Conservation (phyloP, 352 stramenopile species). For the Hyaloperonospora brassicae region DNA sequence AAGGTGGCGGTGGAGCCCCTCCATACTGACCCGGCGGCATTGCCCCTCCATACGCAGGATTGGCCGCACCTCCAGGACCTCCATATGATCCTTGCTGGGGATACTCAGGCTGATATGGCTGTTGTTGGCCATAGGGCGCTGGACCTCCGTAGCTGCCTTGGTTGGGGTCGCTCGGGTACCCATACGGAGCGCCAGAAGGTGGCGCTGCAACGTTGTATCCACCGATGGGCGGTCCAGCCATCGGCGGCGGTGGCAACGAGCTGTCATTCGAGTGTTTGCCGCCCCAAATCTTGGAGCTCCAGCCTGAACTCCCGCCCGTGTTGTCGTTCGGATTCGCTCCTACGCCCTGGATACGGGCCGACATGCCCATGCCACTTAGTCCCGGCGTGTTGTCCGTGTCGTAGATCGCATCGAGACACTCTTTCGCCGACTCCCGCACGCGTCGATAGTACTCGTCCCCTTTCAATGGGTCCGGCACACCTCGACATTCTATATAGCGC, state of each 20-base stretch:
- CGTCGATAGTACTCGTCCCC: conserved; percentile 91
- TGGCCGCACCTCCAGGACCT: conserved; percentile 25
- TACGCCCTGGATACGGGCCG: conserved; percentile 71
- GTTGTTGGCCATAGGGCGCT: conserved; percentile 35
- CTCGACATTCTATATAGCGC: conserved; percentile 76
- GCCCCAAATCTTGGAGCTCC: conserved; percentile 64
- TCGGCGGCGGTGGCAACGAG: conserved; percentile 36
- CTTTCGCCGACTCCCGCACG: conserved; percentile 90
- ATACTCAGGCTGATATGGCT: conserved; percentile 45
- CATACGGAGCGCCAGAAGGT: conserved; percentile 30
- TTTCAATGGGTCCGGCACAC: conserved; percentile 88
- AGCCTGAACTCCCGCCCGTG: conserved; percentile 34
- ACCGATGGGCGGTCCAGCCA: conserved; percentile 43
- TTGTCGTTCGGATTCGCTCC: conserved; percentile 51
- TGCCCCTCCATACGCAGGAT: conserved; percentile 29
- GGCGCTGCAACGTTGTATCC: conserved; percentile 29
- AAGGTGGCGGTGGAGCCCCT: conserved; percentile 33
- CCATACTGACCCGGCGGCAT: conserved; percentile 34
- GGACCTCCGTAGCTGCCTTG: conserved; percentile 42
- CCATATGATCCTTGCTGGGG: conserved; percentile 35
- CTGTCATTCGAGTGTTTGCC: conserved; percentile 57
- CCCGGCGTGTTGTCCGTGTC: conserved; percentile 70
- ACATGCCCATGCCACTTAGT: conserved; percentile 68
- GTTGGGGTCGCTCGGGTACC: conserved; percentile 40
- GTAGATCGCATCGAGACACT: conserved; percentile 92